Evolutionary conservation across 2,329 filamentous ascomycete species (phyloP).

Genomic region (Balansia obtecta): DNA sequence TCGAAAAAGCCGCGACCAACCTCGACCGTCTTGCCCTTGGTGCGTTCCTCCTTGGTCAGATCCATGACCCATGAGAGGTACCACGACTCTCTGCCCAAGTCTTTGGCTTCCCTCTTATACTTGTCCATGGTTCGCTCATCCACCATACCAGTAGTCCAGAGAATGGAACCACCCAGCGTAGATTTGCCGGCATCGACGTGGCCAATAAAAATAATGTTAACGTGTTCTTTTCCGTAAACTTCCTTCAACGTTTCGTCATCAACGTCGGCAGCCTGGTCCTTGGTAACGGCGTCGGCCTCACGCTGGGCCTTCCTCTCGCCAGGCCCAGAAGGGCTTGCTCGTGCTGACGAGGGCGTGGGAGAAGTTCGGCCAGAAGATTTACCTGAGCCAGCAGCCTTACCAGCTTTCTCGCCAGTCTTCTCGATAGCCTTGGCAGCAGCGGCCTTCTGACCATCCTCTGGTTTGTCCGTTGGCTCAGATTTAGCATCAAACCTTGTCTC

Average conservation of each 20-base stretch:
- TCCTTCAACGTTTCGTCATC: constrained; percentile 68
- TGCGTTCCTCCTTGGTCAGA: constrained; percentile 88
- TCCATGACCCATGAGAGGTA: constrained; percentile 98
- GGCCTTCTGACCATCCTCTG: constrained; percentile 72
- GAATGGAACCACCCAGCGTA: constrained; percentile 83
- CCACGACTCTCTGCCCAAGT: constrained; percentile 93
- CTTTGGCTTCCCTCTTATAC: constrained; percentile 94
- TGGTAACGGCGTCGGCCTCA: constrained; percentile 71
- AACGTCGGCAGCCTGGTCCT: constrained; percentile 68
- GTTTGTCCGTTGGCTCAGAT: constrained; percentile 33
- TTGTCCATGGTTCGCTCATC: constrained; percentile 97
- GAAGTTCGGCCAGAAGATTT: constrained; percentile 58
- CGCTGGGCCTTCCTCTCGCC: constrained; percentile 43
- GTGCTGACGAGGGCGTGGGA: constrained; percentile 70
- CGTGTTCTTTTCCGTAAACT: constrained; percentile 84
- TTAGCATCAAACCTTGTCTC: constrained; percentile 38
- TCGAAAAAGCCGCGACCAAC: constrained; percentile 94
- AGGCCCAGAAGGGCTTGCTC: constrained; percentile 58
- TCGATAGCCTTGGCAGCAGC: constrained; percentile 81
- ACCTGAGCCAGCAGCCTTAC: constrained; percentile 24
- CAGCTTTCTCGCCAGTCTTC: constrained; percentile 62
- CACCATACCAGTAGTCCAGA: constrained; percentile 96
- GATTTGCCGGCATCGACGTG: constrained; percentile 99
- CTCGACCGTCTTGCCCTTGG: constrained; percentile 96
- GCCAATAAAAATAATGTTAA: constrained; percentile 96